Percentiles rank a stretch among this genome's conserved stretches.
Conservation (phyloP, 805 yeast genomes). For the Kuraishia borneana region DNA sequence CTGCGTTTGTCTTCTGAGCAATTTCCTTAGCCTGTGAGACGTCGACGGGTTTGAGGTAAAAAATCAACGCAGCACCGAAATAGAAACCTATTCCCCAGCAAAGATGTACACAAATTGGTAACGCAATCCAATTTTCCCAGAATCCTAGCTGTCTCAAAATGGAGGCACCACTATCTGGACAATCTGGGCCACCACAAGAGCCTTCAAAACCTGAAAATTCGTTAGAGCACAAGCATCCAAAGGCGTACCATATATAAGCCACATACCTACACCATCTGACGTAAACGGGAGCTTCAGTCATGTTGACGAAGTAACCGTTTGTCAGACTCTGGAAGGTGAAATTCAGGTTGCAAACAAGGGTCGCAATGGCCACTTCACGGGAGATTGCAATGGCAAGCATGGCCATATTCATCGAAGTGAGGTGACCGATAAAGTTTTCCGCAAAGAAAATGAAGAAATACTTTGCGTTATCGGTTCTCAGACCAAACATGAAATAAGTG, state of each 20-base stretch:
- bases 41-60: slow-evolving; percentile 39
- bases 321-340: slow-evolving; percentile 69
- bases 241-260: slow-evolving; percentile 69
- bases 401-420: slow-evolving; percentile 46
- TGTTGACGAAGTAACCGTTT: slow-evolving; percentile 72
- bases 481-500: slow-evolving; percentile 71
- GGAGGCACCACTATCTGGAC: slow-evolving; percentile 33
- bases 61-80: slow-evolving; percentile 31
- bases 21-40: slow-evolving; percentile 33
- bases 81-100: slow-evolving; percentile 51
- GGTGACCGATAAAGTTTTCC: slow-evolving; percentile 41
- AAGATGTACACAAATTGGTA: slow-evolving; percentile 50
- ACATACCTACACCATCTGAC: slow-evolving; percentile 77
- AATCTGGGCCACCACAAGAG: slow-evolving; percentile 28
- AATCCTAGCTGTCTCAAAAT: slow-evolving; percentile 50
- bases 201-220: slow-evolving; percentile 55
- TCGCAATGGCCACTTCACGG: slow-evolving; percentile 50
- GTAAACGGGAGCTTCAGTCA: slow-evolving; percentile 68
- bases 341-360: slow-evolving; percentile 48
- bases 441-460: slow-evolving; percentile 57
- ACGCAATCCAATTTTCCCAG: slow-evolving; percentile 49
- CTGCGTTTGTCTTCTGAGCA: slow-evolving; percentile 4
- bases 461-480: slow-evolving; percentile 31
- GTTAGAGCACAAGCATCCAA: slow-evolving; percentile 56
- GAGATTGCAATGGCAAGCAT: slow-evolving; percentile 41